Base-by-base conservation (phyloP, 768 basidiomycete species). In the Psilocybe tampanensis region DNA sequence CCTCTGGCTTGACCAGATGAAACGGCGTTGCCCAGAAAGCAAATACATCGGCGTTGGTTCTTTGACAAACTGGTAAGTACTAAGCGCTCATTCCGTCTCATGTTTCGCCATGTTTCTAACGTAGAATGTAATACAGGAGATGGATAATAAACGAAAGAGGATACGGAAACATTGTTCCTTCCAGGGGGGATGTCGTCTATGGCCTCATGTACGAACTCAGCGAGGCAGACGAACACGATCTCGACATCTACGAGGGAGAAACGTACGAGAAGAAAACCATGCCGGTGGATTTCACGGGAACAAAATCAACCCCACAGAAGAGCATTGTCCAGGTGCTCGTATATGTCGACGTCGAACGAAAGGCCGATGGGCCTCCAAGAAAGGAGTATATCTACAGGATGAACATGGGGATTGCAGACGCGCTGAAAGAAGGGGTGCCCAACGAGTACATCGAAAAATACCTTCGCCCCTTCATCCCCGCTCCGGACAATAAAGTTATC, bases 1-100 rank as follows among this genome's bases (percentile, higher is more conserved):
- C 54, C 68, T 82, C 36, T 81, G 79, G 77, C 68, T 68, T 33
- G 73, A 80, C 24, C 80, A 81, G 64, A 83, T 81, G 81, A 65
- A 68, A 24, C 64, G 66, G n/a, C 70, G 80, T 15, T 81, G 80
- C 54, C 78, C 79, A n/a, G 70, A 76, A 3, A 76, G 68, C 59
- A 72, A 66, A 34, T 75, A 71, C 44, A 52, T 78, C 21, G 80
- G 79, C 4, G 64, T 76, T n/a, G 80, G 72, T 1, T 53, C 62
- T 17, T 63, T 80, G 43, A 45, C 59, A n/a, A 68, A 76, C 56
- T 81, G 81, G 80, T 77, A 44, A 67, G 74, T 55, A 8, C 19
- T 77, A 44, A 67, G 74, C 56, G 9, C 19, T 32, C 48, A 26
- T 36, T 52, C 13, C 15, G 12, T n/a, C 13, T 47, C 18, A 48